These are phyloP conservation scores for Thraustotheca clavata DNA, from an alignment of 352 stramenopile species.

Conservation along the genomic window DNA sequence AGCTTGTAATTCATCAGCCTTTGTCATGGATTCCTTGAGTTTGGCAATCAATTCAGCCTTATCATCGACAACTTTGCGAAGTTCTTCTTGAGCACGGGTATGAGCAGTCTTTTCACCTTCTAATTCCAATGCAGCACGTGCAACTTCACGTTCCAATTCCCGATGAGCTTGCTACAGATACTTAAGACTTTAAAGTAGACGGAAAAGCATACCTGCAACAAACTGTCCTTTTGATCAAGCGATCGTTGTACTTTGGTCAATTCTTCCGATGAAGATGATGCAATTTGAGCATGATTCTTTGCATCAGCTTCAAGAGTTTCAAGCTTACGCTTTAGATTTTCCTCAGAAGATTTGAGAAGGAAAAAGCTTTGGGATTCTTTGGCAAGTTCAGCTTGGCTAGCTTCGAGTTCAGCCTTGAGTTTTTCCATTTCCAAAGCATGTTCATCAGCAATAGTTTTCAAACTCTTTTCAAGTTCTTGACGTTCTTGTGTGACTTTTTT, in stretches of 20 bases:
- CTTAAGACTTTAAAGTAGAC: background rate
- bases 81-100: constrained; percentile 1
- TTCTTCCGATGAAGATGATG: background rate
- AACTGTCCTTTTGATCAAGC: background rate
- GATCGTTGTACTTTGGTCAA: background rate
- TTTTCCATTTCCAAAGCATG: background rate
- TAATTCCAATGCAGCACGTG: background rate
- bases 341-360: constrained; percentile 7
- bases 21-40: constrained; percentile 8
- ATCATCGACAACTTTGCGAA: background rate
- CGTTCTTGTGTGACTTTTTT: constrained; percentile 19
- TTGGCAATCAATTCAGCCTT: background rate
- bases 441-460: background rate
- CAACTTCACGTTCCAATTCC: constrained; percentile 5
- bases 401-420: background rate
- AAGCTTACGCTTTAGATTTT: background rate
- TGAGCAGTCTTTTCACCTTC: constrained; percentile 10
- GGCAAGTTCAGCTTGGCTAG: background rate
- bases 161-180: background rate
- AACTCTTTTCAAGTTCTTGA: background rate
- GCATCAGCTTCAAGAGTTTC: background rate
- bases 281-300: background rate
- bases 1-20: background rate
- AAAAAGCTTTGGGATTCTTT: constrained; percentile 19
- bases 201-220: constrained; percentile 5